Conservation (phyloP, 345 rosid species). For the Arabidopsis thaliana region TAIR10.1 NC_003070.9:22729501-22730000, state of each 20-base stretch:
- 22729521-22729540: not conserved
- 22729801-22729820: slow-evolving; percentile 49
- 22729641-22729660: slow-evolving; percentile 35
- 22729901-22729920: slow-evolving; percentile 66
- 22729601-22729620: slow-evolving; percentile 11
- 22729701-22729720: not conserved
- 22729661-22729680: slow-evolving; percentile 41
- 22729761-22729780: slow-evolving; percentile 8
- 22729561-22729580: slow-evolving; percentile 32
- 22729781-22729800: not conserved
- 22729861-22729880: slow-evolving; percentile 59
- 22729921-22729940: slow-evolving; percentile 66
- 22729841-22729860: slow-evolving; percentile 52
- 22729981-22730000: slow-evolving; percentile 77
- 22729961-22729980: slow-evolving; percentile 50
- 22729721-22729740: not conserved
- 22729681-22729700: slow-evolving; percentile 22
- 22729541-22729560: slow-evolving; percentile 24
- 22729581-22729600: slow-evolving; percentile 33
- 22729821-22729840: slow-evolving; percentile 62
- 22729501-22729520: not conserved
- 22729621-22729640: slow-evolving; percentile 22
- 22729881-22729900: slow-evolving; percentile 69
- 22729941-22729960: slow-evolving; percentile 58
- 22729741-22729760: slow-evolving; percentile 25